Conservation (phyloP, 176 grass and related monocot species). For the Aegilops tauschii region DNA sequence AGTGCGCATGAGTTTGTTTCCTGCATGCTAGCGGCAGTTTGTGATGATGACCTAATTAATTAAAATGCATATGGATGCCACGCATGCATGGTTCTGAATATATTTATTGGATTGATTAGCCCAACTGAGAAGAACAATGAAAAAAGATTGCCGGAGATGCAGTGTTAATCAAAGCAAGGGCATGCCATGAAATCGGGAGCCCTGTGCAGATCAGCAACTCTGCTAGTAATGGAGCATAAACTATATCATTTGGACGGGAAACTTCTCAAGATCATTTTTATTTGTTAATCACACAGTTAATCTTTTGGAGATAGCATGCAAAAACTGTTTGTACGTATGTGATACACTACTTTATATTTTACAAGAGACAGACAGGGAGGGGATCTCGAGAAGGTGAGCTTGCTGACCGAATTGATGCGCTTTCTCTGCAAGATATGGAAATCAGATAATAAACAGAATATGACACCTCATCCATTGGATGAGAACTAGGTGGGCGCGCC, state of each 20-base stretch:
- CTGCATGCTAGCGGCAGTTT: not conserved
- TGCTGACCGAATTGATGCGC: not conserved
- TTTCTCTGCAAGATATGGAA: not conserved
- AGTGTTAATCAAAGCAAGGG: slow-evolving; percentile 2
- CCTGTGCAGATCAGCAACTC: slow-evolving; percentile 18
- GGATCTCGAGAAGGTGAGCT: not conserved
- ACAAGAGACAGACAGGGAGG: not conserved
- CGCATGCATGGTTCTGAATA: not conserved
- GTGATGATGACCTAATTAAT: not conserved
- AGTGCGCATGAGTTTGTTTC: not conserved
- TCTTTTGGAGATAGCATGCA: not conserved
- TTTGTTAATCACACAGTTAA: not conserved
- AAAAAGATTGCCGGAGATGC: not conserved
- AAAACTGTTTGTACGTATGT: not conserved
- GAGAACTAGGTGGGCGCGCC: too few relatives aligned
- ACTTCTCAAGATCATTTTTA: not conserved
- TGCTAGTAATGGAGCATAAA: slow-evolving; percentile 17
- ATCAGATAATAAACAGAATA: not conserved
- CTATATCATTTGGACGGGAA: not conserved
- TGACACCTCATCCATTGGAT: not conserved
- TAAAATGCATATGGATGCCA: not conserved
- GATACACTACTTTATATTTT: not conserved
- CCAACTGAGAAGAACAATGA: not conserved
- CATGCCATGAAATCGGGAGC: not conserved
- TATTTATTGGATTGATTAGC: not conserved